phyloP scores from a whole-genome alignment of 768 basidiomycete genomes.

The Collybia mongolica region DNA sequence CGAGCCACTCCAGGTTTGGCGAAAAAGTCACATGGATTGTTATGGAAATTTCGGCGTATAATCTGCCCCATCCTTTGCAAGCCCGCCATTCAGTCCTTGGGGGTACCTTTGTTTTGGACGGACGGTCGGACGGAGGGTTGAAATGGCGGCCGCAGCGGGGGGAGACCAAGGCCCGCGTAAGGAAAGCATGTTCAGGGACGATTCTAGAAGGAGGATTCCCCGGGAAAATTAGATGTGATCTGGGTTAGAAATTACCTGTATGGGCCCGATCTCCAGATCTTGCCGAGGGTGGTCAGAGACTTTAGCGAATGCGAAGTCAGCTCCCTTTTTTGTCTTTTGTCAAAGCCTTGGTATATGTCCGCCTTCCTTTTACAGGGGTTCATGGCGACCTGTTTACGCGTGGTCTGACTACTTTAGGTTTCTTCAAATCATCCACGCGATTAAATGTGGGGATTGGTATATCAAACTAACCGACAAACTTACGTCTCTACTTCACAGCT shows the following conservation, averaged over 20 bases:
- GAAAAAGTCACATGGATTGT: conserved; percentile 9
- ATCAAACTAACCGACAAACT: conserved; percentile 28
- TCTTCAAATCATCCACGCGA: conserved; percentile 19
- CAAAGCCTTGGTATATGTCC: conserved; percentile 16
- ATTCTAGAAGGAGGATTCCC: conserved; percentile 26
- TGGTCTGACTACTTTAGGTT: conserved; percentile 39
- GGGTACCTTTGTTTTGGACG: neutral
- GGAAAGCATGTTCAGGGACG: conserved; percentile 23
- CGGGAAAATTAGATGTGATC: conserved; percentile 37
- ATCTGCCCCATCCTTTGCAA: neutral
- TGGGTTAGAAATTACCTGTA: conserved; percentile 29
- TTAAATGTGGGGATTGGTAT: conserved; percentile 31
- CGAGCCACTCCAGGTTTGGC: conserved; percentile 7
- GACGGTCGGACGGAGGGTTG: conserved; percentile 11
- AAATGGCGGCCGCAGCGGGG: conserved; percentile 26
- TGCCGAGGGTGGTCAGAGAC: conserved; percentile 31
- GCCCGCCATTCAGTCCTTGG: neutral
- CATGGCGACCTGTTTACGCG: conserved; percentile 41
- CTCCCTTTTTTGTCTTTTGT: conserved; percentile 14
- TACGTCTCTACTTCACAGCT: conserved; percentile 9
- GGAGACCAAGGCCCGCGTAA: conserved; percentile 15
- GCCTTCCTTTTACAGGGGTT: conserved; percentile 34
- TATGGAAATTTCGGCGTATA: neutral
- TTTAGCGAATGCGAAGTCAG: conserved; percentile 10
- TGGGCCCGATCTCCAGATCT: conserved; percentile 38